Conservation (phyloP, 2,329 filamentous ascomycete species). For the Rhynchosporium secalis region DNA sequence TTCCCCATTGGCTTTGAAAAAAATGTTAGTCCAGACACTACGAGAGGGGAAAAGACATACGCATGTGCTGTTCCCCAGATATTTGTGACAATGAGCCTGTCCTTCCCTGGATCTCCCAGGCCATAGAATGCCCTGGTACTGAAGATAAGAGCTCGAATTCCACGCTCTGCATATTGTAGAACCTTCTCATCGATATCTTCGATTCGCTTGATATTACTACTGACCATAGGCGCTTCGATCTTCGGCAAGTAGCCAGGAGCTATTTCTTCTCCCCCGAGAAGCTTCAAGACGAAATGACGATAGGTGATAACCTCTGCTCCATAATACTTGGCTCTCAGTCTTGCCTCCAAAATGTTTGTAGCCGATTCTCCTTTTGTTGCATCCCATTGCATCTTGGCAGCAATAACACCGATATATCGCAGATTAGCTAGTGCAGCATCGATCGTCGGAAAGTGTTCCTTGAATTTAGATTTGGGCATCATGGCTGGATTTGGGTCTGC, state of each 20-base stretch:
- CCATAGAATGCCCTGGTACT: constrained; percentile 83
- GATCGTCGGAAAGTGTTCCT: constrained; percentile 48
- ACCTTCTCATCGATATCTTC: constrained; percentile 47
- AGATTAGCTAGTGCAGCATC: constrained; percentile 48
- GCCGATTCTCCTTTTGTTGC: constrained; percentile 61
- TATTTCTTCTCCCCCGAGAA: constrained; percentile 44
- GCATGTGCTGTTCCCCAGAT: constrained; percentile 94
- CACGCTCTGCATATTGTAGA: constrained; percentile 54
- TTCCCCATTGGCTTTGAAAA: constrained; percentile 82
- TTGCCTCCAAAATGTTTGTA: constrained; percentile 74
- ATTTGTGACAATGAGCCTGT: constrained; percentile 84
- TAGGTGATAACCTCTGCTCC: constrained; percentile 89
- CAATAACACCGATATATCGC: constrained; percentile 46
- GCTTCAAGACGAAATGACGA: constrained; percentile 67
- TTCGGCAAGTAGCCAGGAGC: constrained; percentile 31
- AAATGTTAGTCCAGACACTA: constrained; percentile 30
- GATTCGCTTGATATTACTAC: constrained; percentile 41
- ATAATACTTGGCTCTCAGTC: constrained; percentile 91
- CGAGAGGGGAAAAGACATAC: constrained; percentile 55
- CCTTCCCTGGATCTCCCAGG: constrained; percentile 50
- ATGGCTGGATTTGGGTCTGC: constrained; percentile 33
- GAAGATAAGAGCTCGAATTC: constrained; percentile 66
- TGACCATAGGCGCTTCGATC: constrained; percentile 41
- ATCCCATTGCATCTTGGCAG: constrained; percentile 45
- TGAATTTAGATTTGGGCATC: constrained; percentile 19